Evolutionary conservation across 352 stramenopile genomes (phyloP), one percentile per base, ranked within the genome.

Genomic region (Pythium plurisporium): DNA sequence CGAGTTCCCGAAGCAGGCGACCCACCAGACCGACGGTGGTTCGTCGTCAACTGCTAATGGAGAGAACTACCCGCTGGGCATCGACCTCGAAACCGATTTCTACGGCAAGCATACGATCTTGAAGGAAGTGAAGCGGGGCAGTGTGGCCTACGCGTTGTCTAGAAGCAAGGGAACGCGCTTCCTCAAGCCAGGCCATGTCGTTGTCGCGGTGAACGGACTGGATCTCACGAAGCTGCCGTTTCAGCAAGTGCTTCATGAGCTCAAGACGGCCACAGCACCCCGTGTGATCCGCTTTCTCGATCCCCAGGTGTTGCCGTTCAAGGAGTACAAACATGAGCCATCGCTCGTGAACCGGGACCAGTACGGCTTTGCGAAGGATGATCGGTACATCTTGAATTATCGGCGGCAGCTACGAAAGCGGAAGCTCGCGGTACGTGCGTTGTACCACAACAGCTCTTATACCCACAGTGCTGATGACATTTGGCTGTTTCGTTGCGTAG

Each of bases 341-440:
- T 45, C 52, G 37, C 64, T 86, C 7, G 59, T 78, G 42, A 86
- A 86, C 43, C 69, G 73, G 15, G 75, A 86, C 43, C 63, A 81
- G 37, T 86, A 79, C 46, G 75, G 75, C 6, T 86, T 86, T 36
- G 75, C 73, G 41, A 86, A 86, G 54, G 72, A 82, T 37, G 75
- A 86, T 50, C 49, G 59, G 23, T 79, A 86, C 62, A 83, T 83
- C 20, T 37, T 82, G n/a, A 64, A 67, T 38, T 74, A 79, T 40
- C 67, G 74, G 3, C 67, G 59, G 17, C 70, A 77, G 4, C 44
- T 73, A 17, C 70, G 74, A 17, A 79, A 75, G 40, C 58, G 61
- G 10, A 73, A 77, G 36, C 61, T 60, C 20, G 52, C 47, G 55
- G 73, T 82, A 48, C 14, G 64, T 57, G 23, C 19, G 4, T 15